Base-by-base conservation (phyloP, 768 basidiomycete genomes). In the Boletus reticuloceps region DNA sequence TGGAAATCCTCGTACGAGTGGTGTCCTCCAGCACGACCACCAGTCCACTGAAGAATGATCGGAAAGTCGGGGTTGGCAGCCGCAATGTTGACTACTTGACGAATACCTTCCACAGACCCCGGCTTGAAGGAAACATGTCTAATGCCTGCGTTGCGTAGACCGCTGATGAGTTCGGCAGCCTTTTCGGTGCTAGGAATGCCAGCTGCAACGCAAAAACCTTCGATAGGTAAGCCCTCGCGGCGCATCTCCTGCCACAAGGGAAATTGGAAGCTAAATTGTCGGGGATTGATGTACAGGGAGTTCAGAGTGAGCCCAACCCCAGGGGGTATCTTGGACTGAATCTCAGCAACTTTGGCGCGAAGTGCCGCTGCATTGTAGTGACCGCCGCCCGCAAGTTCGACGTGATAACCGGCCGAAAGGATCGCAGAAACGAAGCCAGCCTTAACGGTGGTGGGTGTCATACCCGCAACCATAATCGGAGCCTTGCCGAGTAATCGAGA, bases 1-100 rank as follows among this genome's bases (percentile, higher is more conserved):
- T 98, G 96, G 83, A 98, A 95, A 70, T 99, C 97, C 71, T 99
- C 97, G 72, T 86, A 98, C 4, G 92, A 95, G 75, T 98, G 97
- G 64, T 99, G 97, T 47, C 97, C 97, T 58, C 97, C 97, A 19
- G 95, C 97, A 62, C 97, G 93, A 36, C 97, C 97, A 64, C 97
- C 97, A 47, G 97, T 99, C 97, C 97, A 98, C 69, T 98, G 97
- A 58, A 98, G 77, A 73, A 99, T 95, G 73, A 99, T 86, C 10
- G 97, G 96, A 81, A 92, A 98, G 75, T 93, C 87, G 32, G 96
- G 89, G 72, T 98, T 94, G 50, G 93, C 82, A 37, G 89, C 82
- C 29, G 96, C 97, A 60, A 98, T 98, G 77, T 87, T 95, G 72
- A 98, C 79, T 58, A 98, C 97, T 73, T 98, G 96, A 41, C 94